Evolutionary conservation across 2,329 filamentous ascomycete genomes (phyloP).

Genomic region (Lomentospora prolificans): DNA sequence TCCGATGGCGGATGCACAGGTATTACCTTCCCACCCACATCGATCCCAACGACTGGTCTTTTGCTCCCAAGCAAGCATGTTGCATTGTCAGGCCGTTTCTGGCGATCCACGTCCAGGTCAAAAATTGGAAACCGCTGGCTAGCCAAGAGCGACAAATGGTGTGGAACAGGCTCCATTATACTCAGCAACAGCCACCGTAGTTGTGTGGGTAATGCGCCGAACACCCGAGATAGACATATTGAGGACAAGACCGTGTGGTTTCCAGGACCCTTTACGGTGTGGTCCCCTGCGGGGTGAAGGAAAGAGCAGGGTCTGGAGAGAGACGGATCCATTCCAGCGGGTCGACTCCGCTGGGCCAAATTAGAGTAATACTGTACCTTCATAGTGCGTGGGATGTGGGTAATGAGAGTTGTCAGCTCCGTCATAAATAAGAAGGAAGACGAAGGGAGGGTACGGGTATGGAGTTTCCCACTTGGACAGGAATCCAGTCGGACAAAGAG

Average conservation of each 20-base stretch:
- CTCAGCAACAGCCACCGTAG: too few species aligned
- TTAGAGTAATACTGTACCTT: too few species aligned
- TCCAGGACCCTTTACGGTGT: not conserved
- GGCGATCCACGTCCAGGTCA: not conserved
- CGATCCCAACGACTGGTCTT: not conserved
- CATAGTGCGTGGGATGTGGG: too few species aligned
- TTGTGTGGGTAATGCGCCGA: not conserved
- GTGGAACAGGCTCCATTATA: too few species aligned
- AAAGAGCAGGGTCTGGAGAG: not conserved
- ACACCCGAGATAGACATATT: not conserved
- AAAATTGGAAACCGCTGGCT: not conserved
- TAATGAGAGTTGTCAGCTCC: too few species aligned
- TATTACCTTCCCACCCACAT: not conserved
- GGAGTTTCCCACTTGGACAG: too few species aligned
- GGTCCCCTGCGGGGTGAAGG: not conserved
- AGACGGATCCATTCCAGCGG: too few species aligned
- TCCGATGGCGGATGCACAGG: not conserved
- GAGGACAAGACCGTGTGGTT: not conserved
- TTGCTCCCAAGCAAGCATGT: not conserved
- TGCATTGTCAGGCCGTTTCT: not conserved
- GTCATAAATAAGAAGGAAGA: not conserved
- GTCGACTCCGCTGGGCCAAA: too few species aligned
- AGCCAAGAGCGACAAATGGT: too few species aligned
- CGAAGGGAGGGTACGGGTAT: not conserved
- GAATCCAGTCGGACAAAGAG: too few species aligned